Evolutionary conservation across 495 filamentous ascomycete genomes (phyloP), one percentile per base, ranked within the genome.

Genomic region (Parathielavia appendiculata): DNA sequence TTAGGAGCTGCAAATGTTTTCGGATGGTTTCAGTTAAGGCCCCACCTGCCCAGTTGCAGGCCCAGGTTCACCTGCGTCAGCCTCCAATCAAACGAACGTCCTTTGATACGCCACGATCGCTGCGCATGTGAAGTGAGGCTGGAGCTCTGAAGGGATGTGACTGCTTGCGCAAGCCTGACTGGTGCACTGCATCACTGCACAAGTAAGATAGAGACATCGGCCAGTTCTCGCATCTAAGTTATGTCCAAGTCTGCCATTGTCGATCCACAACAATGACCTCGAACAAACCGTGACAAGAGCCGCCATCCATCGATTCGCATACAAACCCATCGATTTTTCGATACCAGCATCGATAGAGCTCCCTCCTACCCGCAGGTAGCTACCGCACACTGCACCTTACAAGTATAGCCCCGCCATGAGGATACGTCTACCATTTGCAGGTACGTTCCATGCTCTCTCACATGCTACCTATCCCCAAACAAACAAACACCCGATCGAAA

Each of bases 341-440:
- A 38, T 16, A 51, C 22, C 32, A 39, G n/a, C n/a, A n/a, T n/a
- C n/a, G n/a, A n/a, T n/a, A n/a, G n/a, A n/a, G 8, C 43, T 20
- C 3, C 11, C 45, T 3, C 1, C 20, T 48, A 13, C 17, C 43
- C n/a, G 14, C 14, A 30, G 10, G 14, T 32, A 43, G 14, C 19
- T 23, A 6, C 6, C 7, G 5, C 44, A 8, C 41, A 23, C 23
- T n/a, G 7, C 13, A n/a, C n/a, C n/a, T 4, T 23, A 32, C 47
- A 17, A 17, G 35, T 3, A 51, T 32, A 44, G n/a, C 26, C 6
- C 30, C 39, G 11, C 11, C 58, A 87, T 89, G 85, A 83, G 86
- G 69, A 83, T 90, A 72, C 80, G 87, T 60, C 79, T 83, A 61
- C 81, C 83, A 61, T 92, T 92, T 66, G 87, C 87, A 70, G 83